Percentiles rank a stretch among this genome's conserved stretches.
These are phyloP conservation scores for Solanum hybrid DNA, from an alignment of 305 asterid species.

Conservation along the genomic window DNA sequence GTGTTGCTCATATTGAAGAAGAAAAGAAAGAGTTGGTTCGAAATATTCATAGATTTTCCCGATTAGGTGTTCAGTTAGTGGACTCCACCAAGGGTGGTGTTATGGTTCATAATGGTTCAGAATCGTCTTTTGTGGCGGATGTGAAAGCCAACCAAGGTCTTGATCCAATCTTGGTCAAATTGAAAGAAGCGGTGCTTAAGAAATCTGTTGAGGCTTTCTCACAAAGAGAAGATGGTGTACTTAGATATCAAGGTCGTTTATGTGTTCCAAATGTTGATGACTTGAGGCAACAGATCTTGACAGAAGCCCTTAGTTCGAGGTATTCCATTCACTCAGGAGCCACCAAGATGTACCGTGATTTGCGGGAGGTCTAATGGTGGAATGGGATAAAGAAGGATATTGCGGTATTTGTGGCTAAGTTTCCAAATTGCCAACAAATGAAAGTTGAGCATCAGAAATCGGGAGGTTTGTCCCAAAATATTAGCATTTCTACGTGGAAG, in stretches of 20 bases:
- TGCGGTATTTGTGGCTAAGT: background rate
- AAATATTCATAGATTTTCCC: background rate
- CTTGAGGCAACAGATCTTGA: background rate
- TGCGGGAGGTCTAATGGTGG: background rate
- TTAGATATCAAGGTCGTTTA: background rate
- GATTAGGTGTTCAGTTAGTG: background rate
- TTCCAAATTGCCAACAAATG: background rate
- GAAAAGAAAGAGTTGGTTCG: background rate
- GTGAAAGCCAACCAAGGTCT: background rate
- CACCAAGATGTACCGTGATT: background rate
- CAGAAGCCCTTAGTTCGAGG: background rate
- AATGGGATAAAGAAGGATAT: too few relatives aligned
- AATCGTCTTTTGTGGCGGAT: background rate
- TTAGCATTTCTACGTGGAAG: background rate
- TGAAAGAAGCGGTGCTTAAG: background rate
- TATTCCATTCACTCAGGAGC: too few relatives aligned
- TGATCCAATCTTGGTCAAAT: background rate
- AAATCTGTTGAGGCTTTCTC: background rate
- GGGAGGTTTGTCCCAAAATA: background rate
- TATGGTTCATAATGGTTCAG: background rate
- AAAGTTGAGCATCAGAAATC: background rate
- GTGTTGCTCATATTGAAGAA: background rate
- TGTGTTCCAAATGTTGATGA: background rate
- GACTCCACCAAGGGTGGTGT: background rate
- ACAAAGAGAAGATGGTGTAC: background rate